A percentile compares a stretch with the other conserved stretches of the same genome.
Conservation (phyloP, 2,329 filamentous ascomycete species). For the Fusarium beomiforme region DNA sequence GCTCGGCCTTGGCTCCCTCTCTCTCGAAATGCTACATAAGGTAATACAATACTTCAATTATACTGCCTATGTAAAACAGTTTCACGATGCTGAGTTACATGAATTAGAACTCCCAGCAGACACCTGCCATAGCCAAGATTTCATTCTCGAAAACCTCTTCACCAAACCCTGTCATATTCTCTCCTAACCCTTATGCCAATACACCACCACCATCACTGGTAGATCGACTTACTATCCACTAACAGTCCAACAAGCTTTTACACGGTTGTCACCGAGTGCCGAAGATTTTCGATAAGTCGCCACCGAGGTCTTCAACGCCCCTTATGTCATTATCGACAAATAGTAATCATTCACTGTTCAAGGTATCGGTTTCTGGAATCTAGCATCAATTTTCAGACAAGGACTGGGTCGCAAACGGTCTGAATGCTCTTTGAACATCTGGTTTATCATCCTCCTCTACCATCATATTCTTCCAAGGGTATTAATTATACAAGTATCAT, state of each 20-base stretch:
- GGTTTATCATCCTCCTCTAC: conserved; percentile 2
- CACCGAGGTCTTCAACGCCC: conserved; percentile 6
- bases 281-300: conserved; percentile 10
- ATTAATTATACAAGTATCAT: conserved; percentile 39
- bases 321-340: conserved; percentile 24
- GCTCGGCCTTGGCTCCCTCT: conserved; percentile 1
- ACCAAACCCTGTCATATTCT: not conserved
- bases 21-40: not conserved
- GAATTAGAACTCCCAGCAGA: not conserved
- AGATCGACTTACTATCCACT: not conserved
- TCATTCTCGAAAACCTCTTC: not conserved
- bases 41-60: not conserved
- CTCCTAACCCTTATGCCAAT: not conserved
- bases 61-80: too few relatives aligned
- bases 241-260: conserved; percentile 25
- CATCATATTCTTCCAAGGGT: conserved; percentile 32
- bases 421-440: not conserved
- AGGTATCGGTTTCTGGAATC: not conserved
- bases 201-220: conserved; percentile 8
- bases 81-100: not conserved
- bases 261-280: conserved; percentile 15
- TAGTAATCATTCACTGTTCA: not conserved
- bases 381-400: not conserved
- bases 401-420: not conserved
- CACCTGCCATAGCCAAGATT: not conserved